Percentiles rank a stretch among this genome's conserved stretches.
Evolutionary conservation across 2,329 filamentous ascomycete species (phyloP).

Genomic region (Rhexocercosporidium sp.): DNA sequence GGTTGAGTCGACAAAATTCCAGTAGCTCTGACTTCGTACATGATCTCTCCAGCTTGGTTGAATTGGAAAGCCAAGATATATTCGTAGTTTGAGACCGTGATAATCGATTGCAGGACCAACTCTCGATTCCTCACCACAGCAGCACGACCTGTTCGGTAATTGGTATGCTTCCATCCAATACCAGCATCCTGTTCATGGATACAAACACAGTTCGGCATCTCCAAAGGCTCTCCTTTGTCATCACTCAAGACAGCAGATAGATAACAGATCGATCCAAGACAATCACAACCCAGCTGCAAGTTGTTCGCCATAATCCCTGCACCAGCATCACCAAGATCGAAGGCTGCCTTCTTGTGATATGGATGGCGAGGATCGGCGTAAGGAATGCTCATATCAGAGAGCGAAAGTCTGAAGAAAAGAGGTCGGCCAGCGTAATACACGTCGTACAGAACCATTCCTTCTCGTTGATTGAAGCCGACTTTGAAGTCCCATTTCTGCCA

Average conservation of each 20-base stretch:
- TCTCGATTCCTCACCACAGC: slow-evolving; percentile 68
- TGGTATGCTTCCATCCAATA: slow-evolving; percentile 72
- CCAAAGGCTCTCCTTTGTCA: slow-evolving; percentile 61
- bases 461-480: slow-evolving; percentile 65
- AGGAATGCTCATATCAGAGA: slow-evolving; percentile 67
- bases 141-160: slow-evolving; percentile 67
- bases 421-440: slow-evolving; percentile 67
- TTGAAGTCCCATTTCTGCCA: slow-evolving; percentile 73
- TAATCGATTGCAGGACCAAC: slow-evolving; percentile 71
- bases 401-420: slow-evolving; percentile 68
- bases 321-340: slow-evolving; percentile 71
- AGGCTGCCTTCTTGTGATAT: slow-evolving; percentile 72
- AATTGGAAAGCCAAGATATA: slow-evolving; percentile 76
- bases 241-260: slow-evolving; percentile 63
- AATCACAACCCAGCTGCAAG: slow-evolving; percentile 72
- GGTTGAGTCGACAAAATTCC: slow-evolving; percentile 71
- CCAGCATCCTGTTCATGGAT: slow-evolving; percentile 74
- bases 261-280: slow-evolving; percentile 72
- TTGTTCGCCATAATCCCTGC: slow-evolving; percentile 73
- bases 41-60: slow-evolving; percentile 71
- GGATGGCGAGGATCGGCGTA: slow-evolving; percentile 69
- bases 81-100: slow-evolving; percentile 75
- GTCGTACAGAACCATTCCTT: slow-evolving; percentile 72
- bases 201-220: slow-evolving; percentile 71
- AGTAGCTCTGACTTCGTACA: slow-evolving; percentile 71